Percentiles rank a stretch among this genome's conserved stretches.
These are phyloP conservation scores for Amylostereum areolatum DNA, from an alignment of 1,284 basidiomycete genomes.

Conservation along the genomic window DNA sequence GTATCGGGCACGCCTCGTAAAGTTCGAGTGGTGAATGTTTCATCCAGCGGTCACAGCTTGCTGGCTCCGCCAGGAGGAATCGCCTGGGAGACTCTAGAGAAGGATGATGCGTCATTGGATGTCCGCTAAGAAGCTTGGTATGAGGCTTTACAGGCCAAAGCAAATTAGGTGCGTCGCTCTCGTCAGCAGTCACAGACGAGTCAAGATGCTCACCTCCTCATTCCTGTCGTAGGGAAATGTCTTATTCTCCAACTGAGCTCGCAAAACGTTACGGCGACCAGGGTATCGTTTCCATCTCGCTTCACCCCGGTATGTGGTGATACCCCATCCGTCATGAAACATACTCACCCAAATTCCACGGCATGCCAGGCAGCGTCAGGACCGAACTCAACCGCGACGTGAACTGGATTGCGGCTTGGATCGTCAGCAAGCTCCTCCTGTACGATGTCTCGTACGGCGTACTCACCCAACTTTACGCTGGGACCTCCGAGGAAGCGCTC, in stretches of 20 bases:
- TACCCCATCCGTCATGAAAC: background rate
- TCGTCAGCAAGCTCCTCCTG: background rate
- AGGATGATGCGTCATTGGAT: background rate
- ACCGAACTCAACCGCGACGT: background rate
- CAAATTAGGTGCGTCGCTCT: background rate
- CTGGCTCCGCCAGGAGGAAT: background rate
- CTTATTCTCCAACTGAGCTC: slow-evolving; percentile 26
- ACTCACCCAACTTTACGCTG: background rate
- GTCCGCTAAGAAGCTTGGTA: background rate
- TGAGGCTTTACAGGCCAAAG: background rate
- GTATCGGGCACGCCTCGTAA: slow-evolving; percentile 15
- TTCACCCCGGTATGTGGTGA: slow-evolving; percentile 20
- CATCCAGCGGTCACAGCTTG: slow-evolving; percentile 5
- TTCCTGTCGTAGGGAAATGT: slow-evolving; percentile 24
- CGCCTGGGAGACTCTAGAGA: background rate
- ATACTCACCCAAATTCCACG: background rate
- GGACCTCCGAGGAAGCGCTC: background rate
- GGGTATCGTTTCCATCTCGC: slow-evolving; percentile 25
- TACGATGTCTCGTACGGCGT: background rate
- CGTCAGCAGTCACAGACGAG: too few relatives aligned
- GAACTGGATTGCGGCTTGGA: background rate
- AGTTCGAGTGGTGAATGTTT: slow-evolving; percentile 28
- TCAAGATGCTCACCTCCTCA: too few relatives aligned
- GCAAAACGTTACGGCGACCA: slow-evolving; percentile 25
- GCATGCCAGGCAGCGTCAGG: background rate